Conservation (phyloP, 805 yeast genomes). For the Saturnispora serradocipensis region DNA sequence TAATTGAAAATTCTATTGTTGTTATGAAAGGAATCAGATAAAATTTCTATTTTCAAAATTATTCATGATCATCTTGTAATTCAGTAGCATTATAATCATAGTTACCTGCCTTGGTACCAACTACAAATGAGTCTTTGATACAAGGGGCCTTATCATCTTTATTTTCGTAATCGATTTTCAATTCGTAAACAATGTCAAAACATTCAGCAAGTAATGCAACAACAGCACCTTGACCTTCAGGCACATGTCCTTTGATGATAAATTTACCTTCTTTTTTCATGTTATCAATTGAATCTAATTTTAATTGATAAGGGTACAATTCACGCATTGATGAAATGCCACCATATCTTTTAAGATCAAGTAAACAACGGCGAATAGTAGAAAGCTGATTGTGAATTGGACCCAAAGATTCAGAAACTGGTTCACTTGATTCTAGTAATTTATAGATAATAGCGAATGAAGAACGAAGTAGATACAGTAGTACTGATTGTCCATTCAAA, state of each 20-base stretch:
- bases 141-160: slow-evolving; percentile 31
- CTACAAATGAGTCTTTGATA: slow-evolving; percentile 25
- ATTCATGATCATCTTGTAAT: slow-evolving; percentile 15
- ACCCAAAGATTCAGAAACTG: slow-evolving; percentile 87
- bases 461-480: slow-evolving; percentile 74
- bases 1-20: not conserved
- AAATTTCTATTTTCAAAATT: not conserved
- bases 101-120: slow-evolving; percentile 29
- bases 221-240: slow-evolving; percentile 97
- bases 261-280: slow-evolving; percentile 87
- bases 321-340: slow-evolving; percentile 85
- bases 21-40: not conserved
- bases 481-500: slow-evolving; percentile 49
- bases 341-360: slow-evolving; percentile 87
- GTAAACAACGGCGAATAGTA: slow-evolving; percentile 81
- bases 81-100: slow-evolving; percentile 30
- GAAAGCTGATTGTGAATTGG: slow-evolving; percentile 89
- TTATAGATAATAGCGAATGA: slow-evolving; percentile 88
- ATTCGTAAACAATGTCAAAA: slow-evolving; percentile 85
- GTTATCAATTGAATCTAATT: slow-evolving; percentile 82
- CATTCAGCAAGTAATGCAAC: slow-evolving; percentile 88
- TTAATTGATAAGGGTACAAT: slow-evolving; percentile 91
- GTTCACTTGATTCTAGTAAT: slow-evolving; percentile 84
- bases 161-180: slow-evolving; percentile 77
- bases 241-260: slow-evolving; percentile 77